These are phyloP conservation scores for Leccinum variicolor DNA, from an alignment of 768 basidiomycete genomes.

Conservation along the genomic window DNA sequence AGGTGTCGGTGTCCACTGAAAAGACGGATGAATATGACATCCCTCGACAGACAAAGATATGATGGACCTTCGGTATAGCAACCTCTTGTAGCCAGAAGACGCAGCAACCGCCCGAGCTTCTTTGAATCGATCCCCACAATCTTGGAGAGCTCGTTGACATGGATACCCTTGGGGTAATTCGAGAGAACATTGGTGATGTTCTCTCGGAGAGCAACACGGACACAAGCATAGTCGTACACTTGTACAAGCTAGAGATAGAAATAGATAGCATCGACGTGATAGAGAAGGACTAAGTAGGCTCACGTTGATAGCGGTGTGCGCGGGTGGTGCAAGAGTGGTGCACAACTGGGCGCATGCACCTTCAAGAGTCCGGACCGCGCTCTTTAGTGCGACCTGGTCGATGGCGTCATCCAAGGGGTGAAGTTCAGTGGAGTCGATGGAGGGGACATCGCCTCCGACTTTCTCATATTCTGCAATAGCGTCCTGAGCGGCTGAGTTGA, in stretches of 20 bases:
- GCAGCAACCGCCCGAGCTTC: constrained; percentile 31
- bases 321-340: constrained; percentile 33
- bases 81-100: constrained; percentile 28
- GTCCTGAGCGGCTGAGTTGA: constrained; percentile 29
- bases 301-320: constrained; percentile 33
- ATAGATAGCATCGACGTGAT: background rate
- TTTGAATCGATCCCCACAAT: constrained; percentile 16
- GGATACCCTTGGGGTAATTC: constrained; percentile 29
- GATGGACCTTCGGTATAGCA: constrained; percentile 32
- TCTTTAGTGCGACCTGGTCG: constrained; percentile 23
- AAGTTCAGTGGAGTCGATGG: constrained; percentile 32
- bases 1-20: constrained; percentile 30
- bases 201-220: constrained; percentile 27
- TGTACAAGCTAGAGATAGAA: constrained; percentile 20
- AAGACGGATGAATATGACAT: background rate
- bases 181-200: constrained; percentile 28
- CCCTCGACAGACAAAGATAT: background rate
- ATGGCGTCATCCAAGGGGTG: constrained; percentile 34
- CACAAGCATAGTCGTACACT: constrained; percentile 27
- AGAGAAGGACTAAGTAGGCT: background rate
- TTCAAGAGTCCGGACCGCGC: constrained; percentile 28
- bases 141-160: constrained; percentile 27
- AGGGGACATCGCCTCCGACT: constrained; percentile 25
- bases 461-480: constrained; percentile 34
- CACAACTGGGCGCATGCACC: constrained; percentile 37